Conservation (phyloP, 352 stramenopile species). For the Globisporangium paddicum region DNA sequence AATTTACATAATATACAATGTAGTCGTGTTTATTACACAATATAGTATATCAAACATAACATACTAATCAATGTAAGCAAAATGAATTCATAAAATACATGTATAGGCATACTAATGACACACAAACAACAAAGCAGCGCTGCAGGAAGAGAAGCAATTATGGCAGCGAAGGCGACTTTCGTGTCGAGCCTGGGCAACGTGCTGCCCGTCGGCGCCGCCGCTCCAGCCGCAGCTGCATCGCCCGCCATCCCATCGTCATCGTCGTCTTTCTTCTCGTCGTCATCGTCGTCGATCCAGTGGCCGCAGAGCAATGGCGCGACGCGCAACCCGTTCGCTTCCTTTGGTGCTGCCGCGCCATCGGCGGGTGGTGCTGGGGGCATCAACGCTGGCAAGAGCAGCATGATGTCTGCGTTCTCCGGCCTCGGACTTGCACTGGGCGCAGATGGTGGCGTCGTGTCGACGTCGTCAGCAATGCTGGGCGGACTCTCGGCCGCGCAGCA, state of each 20-base stretch:
- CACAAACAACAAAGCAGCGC: too few species aligned
- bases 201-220: constrained; percentile 5
- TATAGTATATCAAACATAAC: too few species aligned
- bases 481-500: constrained; percentile 40
- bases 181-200: constrained; percentile 38
- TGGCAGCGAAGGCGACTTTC: constrained; percentile 24
- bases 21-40: too few species aligned
- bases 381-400: constrained; percentile 18
- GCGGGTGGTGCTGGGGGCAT: not conserved
- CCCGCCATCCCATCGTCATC: not conserved
- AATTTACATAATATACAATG: too few species aligned
- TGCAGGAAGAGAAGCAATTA: not conserved
- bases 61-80: not conserved
- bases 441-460: constrained; percentile 16
- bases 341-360: not conserved
- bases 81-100: not conserved
- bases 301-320: constrained; percentile 7
- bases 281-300: constrained; percentile 15
- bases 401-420: constrained; percentile 55
- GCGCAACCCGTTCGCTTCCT: constrained; percentile 20
- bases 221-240: not conserved
- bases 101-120: too few species aligned
- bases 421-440: constrained; percentile 45
- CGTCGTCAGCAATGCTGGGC: not conserved
- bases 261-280: not conserved